Conservation (phyloP, 495 filamentous ascomycete genomes). For the Rostrohypoxylon terebratum region DNA sequence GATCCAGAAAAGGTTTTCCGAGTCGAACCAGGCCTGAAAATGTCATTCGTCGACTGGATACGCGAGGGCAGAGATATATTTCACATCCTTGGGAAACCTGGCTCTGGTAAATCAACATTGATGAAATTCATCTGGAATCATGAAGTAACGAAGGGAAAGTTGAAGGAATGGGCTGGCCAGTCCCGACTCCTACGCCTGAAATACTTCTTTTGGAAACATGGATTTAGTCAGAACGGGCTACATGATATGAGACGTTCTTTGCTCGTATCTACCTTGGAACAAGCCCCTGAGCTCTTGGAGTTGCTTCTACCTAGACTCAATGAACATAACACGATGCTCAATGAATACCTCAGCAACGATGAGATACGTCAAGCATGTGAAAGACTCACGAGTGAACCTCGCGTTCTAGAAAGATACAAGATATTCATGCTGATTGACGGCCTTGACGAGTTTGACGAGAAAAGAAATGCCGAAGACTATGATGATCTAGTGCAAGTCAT, state of each 20-base stretch:
- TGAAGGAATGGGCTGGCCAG: slow-evolving; percentile 3
- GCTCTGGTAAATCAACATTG: slow-evolving; percentile 3
- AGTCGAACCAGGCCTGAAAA: neutral
- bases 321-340: neutral
- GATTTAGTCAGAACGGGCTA: neutral
- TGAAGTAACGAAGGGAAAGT: neutral
- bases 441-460: slow-evolving; percentile 23
- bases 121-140: slow-evolving; percentile 28
- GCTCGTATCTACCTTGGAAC: slow-evolving; percentile 11
- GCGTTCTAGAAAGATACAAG: neutral
- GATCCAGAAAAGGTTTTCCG: slow-evolving; percentile 16
- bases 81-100: slow-evolving; percentile 18
- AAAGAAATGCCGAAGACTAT: slow-evolving; percentile 2
- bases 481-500: slow-evolving; percentile 2
- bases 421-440: slow-evolving; percentile 25
- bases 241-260: slow-evolving; percentile 4
- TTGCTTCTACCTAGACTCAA: neutral
- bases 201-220: slow-evolving; percentile 25
- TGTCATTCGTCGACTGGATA: slow-evolving; percentile 21
- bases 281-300: slow-evolving; percentile 8
- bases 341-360: neutral
- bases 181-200: slow-evolving; percentile 14
- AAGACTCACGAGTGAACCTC: neutral
- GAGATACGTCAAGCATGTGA: slow-evolving; percentile 3
- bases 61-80: slow-evolving; percentile 10